These are phyloP conservation scores for Lachnellula suecica DNA, from an alignment of 2,329 filamentous ascomycete species.

Conservation along the genomic window DNA sequence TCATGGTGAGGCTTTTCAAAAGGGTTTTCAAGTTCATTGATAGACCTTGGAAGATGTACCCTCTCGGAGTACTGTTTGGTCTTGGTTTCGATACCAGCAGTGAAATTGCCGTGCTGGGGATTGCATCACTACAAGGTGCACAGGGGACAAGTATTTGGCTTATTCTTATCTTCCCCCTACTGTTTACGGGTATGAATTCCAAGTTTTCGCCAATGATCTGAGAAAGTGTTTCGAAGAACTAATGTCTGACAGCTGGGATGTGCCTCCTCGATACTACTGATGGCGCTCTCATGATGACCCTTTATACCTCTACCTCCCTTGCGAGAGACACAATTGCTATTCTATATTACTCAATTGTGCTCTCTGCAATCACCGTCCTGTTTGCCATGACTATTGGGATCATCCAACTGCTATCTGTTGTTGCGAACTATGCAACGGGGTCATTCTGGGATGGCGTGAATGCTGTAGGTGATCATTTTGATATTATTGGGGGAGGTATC, in stretches of 20 bases:
- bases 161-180: slow-evolving; percentile 84
- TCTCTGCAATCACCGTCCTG: slow-evolving; percentile 35
- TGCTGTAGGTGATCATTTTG: slow-evolving; percentile 75
- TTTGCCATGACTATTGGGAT: slow-evolving; percentile 68
- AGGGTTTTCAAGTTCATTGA: slow-evolving; percentile 74
- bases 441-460: slow-evolving; percentile 90
- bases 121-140: slow-evolving; percentile 82
- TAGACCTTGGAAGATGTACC: slow-evolving; percentile 93
- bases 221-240: neutral
- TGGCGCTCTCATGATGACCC: slow-evolving; percentile 89
- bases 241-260: slow-evolving; percentile 69
- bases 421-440: slow-evolving; percentile 72
- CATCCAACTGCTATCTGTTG: slow-evolving; percentile 78
- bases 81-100: slow-evolving; percentile 95
- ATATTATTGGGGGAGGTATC: slow-evolving; percentile 82
- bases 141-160: slow-evolving; percentile 90
- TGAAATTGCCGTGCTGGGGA: slow-evolving; percentile 88
- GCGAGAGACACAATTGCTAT: slow-evolving; percentile 84
- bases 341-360: slow-evolving; percentile 74
- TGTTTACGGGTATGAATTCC: slow-evolving; percentile 71
- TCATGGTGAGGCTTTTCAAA: slow-evolving; percentile 70
- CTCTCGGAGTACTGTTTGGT: slow-evolving; percentile 83
- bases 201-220: neutral
- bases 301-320: slow-evolving; percentile 81
- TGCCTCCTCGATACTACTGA: slow-evolving; percentile 91